Percentiles rank a stretch among this genome's conserved stretches.
phyloP scores from a whole-genome alignment of 2,329 filamentous ascomycete species.

The Ophioceras dolichostomum region DNA sequence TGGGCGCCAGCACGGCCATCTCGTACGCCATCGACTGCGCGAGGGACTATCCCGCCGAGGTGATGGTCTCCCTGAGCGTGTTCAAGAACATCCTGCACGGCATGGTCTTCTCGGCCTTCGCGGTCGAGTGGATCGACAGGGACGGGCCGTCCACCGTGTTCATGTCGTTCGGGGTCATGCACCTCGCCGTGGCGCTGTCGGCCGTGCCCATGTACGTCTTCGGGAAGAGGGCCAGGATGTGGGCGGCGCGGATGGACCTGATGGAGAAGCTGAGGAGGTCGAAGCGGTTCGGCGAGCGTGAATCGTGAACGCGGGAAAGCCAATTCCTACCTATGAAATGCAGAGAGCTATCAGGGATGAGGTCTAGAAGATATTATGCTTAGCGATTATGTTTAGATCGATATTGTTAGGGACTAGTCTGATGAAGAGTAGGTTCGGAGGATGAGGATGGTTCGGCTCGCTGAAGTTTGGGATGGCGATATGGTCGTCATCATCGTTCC shows the following conservation, averaged over 20 bases:
- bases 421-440: too few relatives aligned
- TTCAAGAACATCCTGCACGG: slow-evolving; percentile 91
- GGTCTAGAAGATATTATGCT: too few relatives aligned
- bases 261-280: too few relatives aligned
- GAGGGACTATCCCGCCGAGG: slow-evolving; percentile 84
- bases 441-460: too few relatives aligned
- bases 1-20: slow-evolving; percentile 83
- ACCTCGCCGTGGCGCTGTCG: slow-evolving; percentile 59
- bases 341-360: too few relatives aligned
- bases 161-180: slow-evolving; percentile 73
- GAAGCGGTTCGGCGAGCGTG: too few relatives aligned
- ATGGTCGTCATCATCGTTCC: too few relatives aligned
- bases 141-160: slow-evolving; percentile 72
- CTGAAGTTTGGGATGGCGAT: too few relatives aligned
- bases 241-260: slow-evolving; percentile 76
- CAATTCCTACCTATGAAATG: too few relatives aligned
- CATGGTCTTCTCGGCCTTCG: slow-evolving; percentile 77
- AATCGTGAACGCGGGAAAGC: too few relatives aligned
- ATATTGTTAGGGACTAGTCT: too few relatives aligned
- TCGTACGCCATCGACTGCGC: slow-evolving; percentile 94
- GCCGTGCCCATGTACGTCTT: slow-evolving; percentile 91
- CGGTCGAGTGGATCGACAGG: slow-evolving; percentile 67
- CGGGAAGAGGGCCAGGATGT: slow-evolving; percentile 85
- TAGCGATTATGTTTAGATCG: too few relatives aligned
- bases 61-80: slow-evolving; percentile 88